These are phyloP conservation scores for Xylaria sp. DNA, from an alignment of 2,329 filamentous ascomycete genomes.

Conservation along the genomic window DNA sequence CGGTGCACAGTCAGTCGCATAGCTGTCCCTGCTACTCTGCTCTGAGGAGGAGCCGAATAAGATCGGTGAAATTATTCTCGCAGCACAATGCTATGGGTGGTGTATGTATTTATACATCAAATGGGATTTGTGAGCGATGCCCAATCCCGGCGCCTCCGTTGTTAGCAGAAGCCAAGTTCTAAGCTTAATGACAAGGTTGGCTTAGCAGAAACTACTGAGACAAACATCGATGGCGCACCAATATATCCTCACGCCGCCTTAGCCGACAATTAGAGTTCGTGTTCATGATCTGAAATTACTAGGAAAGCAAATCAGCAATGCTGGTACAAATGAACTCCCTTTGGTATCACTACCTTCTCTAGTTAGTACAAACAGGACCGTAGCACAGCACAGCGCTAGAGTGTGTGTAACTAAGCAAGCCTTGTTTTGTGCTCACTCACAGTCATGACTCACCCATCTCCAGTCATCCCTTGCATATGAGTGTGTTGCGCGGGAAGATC, in stretches of 20 bases:
- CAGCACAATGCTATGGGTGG: not conserved
- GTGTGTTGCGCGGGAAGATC: too few species aligned
- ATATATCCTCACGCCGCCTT: not conserved
- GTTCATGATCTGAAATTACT: not conserved
- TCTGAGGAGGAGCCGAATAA: not conserved
- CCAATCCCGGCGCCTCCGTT: not conserved
- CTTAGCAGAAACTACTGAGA: too few species aligned
- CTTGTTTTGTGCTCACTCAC: constrained; percentile 4
- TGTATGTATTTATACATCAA: not conserved
- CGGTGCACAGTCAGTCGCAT: not conserved
- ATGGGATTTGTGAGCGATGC: not conserved
- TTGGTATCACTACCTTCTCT: not conserved
- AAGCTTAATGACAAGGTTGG: not conserved
- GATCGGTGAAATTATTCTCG: not conserved
- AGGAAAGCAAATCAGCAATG: not conserved
- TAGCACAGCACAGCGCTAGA: not conserved
- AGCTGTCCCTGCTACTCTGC: constrained; percentile 2
- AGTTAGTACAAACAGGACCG: not conserved
- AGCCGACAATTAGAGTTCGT: not conserved
- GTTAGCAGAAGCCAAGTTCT: not conserved
- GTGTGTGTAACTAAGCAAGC: not conserved
- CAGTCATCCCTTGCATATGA: constrained; percentile 16
- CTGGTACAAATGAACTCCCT: not conserved
- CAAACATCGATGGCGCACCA: not conserved
- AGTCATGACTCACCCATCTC: constrained; percentile 26